Evolutionary conservation across 805 yeast species (phyloP).

Genomic region (Metschnikowia anglica): DNA sequence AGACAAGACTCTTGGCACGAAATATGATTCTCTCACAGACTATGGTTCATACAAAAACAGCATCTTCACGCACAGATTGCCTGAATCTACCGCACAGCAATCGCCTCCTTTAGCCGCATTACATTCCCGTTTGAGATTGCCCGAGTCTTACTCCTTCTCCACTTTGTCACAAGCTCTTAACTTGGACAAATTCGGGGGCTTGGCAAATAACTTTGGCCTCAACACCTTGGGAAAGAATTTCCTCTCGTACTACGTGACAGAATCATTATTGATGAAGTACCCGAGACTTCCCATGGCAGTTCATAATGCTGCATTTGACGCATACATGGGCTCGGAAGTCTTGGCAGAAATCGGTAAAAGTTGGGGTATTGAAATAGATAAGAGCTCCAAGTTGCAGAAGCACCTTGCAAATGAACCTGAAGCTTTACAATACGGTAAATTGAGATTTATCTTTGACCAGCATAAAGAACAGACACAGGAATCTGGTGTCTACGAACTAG

Average conservation of each 20-base stretch:
- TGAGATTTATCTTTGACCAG: constrained; percentile 47
- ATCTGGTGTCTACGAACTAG: constrained; percentile 51
- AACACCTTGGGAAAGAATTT: constrained; percentile 80
- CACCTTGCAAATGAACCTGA: constrained; percentile 67
- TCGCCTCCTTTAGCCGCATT: constrained; percentile 77
- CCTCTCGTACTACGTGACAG: constrained; percentile 71
- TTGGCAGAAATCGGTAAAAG: constrained; percentile 63
- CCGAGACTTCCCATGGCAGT: constrained; percentile 89
- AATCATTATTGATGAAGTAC: constrained; percentile 67
- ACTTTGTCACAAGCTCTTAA: constrained; percentile 82
- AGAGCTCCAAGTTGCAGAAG: constrained; percentile 59
- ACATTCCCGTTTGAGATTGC: constrained; percentile 71
- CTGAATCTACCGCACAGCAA: constrained; percentile 48
- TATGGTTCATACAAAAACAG: constrained; percentile 43
- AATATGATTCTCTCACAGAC: constrained; percentile 34
- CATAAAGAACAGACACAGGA: constrained; percentile 34
- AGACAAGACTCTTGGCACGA: constrained; percentile 30
- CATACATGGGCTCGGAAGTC: constrained; percentile 67
- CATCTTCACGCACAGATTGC: constrained; percentile 45
- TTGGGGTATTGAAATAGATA: constrained; percentile 91
- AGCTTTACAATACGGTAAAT: constrained; percentile 66
- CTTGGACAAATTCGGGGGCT: constrained; percentile 43
- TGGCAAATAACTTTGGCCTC: constrained; percentile 74
- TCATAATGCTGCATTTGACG: constrained; percentile 70
- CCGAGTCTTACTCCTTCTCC: constrained; percentile 53